These are phyloP conservation scores for Coniochaeta ligniaria DNA, from an alignment of 2,329 filamentous ascomycete genomes.

Conservation along the genomic window DNA sequence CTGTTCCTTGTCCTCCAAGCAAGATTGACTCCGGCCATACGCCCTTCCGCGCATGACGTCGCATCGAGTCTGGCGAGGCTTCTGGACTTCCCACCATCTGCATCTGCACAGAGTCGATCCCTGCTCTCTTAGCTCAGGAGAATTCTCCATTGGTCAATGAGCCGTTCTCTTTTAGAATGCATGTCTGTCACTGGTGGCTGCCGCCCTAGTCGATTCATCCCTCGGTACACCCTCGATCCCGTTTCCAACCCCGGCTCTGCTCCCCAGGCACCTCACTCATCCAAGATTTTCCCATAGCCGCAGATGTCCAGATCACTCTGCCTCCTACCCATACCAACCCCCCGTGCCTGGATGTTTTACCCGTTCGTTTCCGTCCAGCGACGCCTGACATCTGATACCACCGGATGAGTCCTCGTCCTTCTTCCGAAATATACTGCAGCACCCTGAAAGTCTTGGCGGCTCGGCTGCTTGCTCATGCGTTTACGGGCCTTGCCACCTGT, in stretches of 20 bases:
- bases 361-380: conserved; percentile 19
- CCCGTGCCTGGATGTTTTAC: conserved; percentile 20
- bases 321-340: neutral
- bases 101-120: conserved; percentile 3
- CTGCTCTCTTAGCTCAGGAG: neutral
- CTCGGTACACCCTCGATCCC: conserved; percentile 2
- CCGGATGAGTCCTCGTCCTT: conserved; percentile 28
- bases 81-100: conserved; percentile 6
- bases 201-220: neutral
- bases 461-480: conserved; percentile 17
- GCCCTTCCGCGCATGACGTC: conserved; percentile 18
- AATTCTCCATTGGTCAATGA: neutral
- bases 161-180: neutral
- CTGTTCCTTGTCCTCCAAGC: conserved; percentile 1
- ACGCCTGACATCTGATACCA: conserved; percentile 30
- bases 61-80: conserved; percentile 3
- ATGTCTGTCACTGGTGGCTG: neutral
- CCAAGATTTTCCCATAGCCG: too few relatives aligned
- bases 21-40: conserved; percentile 13
- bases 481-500: conserved; percentile 3
- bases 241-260: neutral
- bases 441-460: conserved; percentile 22
- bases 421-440: conserved; percentile 25
- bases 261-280: neutral
- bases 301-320: neutral